phyloP scores from a whole-genome alignment of 192 early-diverging fungal genomes.

The Geranomyces variabilis region DNA sequence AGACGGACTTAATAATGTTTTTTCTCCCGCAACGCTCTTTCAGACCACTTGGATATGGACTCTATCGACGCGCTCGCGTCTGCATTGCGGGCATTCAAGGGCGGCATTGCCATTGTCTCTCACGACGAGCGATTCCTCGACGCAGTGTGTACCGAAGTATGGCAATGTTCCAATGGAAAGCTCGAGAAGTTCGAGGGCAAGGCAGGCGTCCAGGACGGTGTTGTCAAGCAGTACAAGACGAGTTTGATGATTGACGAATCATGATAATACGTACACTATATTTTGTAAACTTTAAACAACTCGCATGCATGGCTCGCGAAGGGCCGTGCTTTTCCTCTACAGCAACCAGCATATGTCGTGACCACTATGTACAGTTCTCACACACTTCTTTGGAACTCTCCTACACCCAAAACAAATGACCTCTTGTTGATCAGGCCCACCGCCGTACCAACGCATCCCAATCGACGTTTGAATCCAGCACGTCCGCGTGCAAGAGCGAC shows the following conservation, averaged over 20 bases:
- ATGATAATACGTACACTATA: too few relatives aligned
- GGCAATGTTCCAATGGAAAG: constrained; percentile 88
- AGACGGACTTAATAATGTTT: not conserved
- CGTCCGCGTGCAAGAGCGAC: not conserved
- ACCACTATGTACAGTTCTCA: too few relatives aligned
- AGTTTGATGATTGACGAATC: constrained; percentile 18
- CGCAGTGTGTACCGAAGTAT: constrained; percentile 81
- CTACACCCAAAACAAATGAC: too few relatives aligned
- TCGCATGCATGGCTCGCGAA: too few relatives aligned
- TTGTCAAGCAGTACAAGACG: constrained; percentile 59
- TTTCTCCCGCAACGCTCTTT: not conserved
- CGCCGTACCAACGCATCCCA: not conserved
- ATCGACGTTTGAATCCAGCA: not conserved
- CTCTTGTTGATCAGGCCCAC: not conserved
- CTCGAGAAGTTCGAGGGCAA: constrained; percentile 83
- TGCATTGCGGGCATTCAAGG: constrained; percentile 85
- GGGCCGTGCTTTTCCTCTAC: too few relatives aligned
- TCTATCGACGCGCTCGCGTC: constrained; percentile 93
- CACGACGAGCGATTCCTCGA: constrained; percentile 86
- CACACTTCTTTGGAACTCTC: too few relatives aligned
- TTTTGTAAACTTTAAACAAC: too few relatives aligned
- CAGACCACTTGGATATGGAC: constrained; percentile 67
- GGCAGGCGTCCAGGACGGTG: constrained; percentile 44
- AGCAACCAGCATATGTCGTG: too few relatives aligned
- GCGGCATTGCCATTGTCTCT: constrained; percentile 90